phyloP scores from a whole-genome alignment of 2,329 filamentous ascomycete genomes.

The Trichophyton schoenleinii region DNA sequence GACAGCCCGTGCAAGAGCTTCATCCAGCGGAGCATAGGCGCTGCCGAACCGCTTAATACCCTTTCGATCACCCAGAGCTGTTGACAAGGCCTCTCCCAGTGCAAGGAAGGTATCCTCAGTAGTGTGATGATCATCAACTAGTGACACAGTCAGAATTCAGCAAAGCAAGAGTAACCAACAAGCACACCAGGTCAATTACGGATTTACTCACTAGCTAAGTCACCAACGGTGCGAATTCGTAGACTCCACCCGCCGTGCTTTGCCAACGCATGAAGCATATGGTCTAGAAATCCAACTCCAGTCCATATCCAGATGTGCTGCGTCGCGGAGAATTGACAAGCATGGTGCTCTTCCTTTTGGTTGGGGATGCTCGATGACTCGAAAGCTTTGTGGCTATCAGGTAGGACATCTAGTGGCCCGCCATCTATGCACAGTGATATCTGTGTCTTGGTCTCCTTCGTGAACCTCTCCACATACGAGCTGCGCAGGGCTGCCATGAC shows the following conservation, averaged over 20 bases:
- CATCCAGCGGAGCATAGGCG: slow-evolving; percentile 87
- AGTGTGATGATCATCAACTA: slow-evolving; percentile 97
- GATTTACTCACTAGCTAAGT: slow-evolving; percentile 64
- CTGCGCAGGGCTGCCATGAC: slow-evolving; percentile 40
- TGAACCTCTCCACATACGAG: slow-evolving; percentile 71
- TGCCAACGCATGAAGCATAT: slow-evolving; percentile 94
- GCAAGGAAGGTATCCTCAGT: slow-evolving; percentile 91
- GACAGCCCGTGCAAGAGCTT: slow-evolving; percentile 84
- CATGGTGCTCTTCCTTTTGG: slow-evolving; percentile 49
- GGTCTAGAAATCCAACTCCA: slow-evolving; percentile 93
- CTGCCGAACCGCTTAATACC: slow-evolving; percentile 84
- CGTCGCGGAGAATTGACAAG: slow-evolving; percentile 67
- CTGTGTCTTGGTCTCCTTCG: slow-evolving; percentile 96
- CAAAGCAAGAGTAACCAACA: neutral
- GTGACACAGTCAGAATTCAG: neutral
- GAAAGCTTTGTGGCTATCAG: slow-evolving; percentile 18
- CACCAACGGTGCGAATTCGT: slow-evolving; percentile 67
- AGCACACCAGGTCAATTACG: neutral
- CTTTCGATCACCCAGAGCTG: slow-evolving; percentile 61
- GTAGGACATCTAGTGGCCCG: slow-evolving; percentile 41
- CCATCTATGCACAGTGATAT: slow-evolving; percentile 88
- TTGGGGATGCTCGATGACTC: slow-evolving; percentile 36
- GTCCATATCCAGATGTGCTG: slow-evolving; percentile 83
- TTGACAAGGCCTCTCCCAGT: slow-evolving; percentile 71
- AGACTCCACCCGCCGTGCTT: slow-evolving; percentile 95